Base-by-base conservation (phyloP, 2,329 filamentous ascomycete species). In the Xylariaceae sp. region DNA sequence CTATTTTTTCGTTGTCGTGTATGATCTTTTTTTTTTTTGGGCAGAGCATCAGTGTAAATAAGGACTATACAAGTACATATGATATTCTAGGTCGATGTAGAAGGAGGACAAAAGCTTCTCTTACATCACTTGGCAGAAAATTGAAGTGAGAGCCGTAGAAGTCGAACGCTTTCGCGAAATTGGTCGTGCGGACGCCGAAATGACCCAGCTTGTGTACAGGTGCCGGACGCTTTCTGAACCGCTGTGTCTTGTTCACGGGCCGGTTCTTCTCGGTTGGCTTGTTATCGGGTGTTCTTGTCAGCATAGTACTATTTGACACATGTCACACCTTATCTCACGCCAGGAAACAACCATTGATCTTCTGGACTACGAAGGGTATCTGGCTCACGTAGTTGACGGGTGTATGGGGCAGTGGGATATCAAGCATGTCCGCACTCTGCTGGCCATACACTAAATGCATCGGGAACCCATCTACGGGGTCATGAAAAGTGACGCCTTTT, bases 381-480 rank as follows among this genome's bases (percentile, higher is more conserved):
- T 23, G 5, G 20, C 64, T 57, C 45, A 67, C 65, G 60, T 70
- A 74, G 65, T 80, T 71, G 61, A 75, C 59, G 49, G 71, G 60
- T 43, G 72, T 45, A 42, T 71, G 56, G 3, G 69, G 64, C 42
- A 72, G 65, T 22, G 67, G 66, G 3, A 67, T 65, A 27, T 66
- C 59, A 20, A 62, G 38, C 42, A 64, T 60, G 41, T 69, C 65
- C 0, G 65, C 67, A 4, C 56, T 57, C 6, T 60, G 59, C 59
- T 83, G 79, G 2, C 76, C 79, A 52, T 75, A 65, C 1, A 83
- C 70, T 0, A 84, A 67, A 55, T 81, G 77, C 55, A 82, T 72
- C 2, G 76, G 74, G 48, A 74, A 81, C 1, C 73, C 74, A 47
- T 82, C 77, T 2, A 80, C 68, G 0, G 75, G 72, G 44, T 76